phyloP scores from a whole-genome alignment of 305 asterid species.

The Euphrasia arctica region DNA sequence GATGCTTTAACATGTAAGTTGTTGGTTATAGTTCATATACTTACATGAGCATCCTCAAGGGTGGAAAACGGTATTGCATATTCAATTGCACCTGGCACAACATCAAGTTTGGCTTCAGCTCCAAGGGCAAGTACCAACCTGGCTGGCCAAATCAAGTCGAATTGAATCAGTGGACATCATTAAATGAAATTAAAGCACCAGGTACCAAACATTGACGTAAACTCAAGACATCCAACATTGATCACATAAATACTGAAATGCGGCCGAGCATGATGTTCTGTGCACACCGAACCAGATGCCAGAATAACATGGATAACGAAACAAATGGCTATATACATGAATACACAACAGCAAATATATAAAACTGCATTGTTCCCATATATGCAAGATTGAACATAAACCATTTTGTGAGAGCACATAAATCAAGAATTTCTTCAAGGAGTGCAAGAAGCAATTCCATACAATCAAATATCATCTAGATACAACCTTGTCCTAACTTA shows the following conservation, averaged over 20 bases:
- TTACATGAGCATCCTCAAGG: slow-evolving; percentile 86
- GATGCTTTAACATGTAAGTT: slow-evolving; percentile 17
- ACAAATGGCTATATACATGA: not conserved
- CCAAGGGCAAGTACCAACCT: slow-evolving; percentile 99
- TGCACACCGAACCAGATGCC: slow-evolving; percentile 11
- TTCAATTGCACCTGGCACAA: slow-evolving; percentile 84
- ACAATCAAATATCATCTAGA: slow-evolving; percentile 14
- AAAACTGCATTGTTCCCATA: slow-evolving; percentile 2
- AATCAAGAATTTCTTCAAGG: not conserved
- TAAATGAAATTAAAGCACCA: slow-evolving; percentile 15
- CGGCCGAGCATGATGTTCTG: slow-evolving; percentile 17
- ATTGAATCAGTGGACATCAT: slow-evolving; percentile 33
- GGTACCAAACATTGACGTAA: slow-evolving; percentile 18
- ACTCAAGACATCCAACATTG: slow-evolving; percentile 18
- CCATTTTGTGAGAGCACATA: not conserved
- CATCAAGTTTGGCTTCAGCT: slow-evolving; percentile 83
- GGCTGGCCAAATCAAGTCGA: slow-evolving; percentile 64
- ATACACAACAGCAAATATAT: slow-evolving; percentile 1
- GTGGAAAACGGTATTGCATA: slow-evolving; percentile 91
- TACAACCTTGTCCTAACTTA: slow-evolving; percentile 2
- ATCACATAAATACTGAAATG: slow-evolving; percentile 1
- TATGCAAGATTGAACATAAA: not conserved
- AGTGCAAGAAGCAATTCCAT: not conserved
- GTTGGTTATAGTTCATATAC: slow-evolving; percentile 31
- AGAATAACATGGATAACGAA: not conserved